These are phyloP conservation scores for Angophora floribunda DNA, from an alignment of 345 rosid species.

Conservation along the genomic window DNA sequence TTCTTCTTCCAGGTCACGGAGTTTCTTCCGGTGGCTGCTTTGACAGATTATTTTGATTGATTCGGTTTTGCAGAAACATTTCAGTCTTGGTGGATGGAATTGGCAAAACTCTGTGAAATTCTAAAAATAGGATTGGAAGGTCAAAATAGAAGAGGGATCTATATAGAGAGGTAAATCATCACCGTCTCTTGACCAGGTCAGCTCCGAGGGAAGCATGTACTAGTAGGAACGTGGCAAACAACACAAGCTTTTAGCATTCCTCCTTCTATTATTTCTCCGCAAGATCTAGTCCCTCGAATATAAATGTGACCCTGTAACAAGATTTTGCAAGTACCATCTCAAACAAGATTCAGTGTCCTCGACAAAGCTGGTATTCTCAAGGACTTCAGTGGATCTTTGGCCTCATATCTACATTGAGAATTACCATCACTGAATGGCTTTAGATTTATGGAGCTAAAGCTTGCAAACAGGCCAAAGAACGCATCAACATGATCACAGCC, in stretches of 20 bases:
- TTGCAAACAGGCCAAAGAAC: neutral
- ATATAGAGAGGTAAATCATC: neutral
- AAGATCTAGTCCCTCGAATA: neutral
- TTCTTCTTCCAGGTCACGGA: neutral
- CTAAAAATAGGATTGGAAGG: neutral
- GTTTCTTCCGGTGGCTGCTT: neutral
- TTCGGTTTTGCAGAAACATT: neutral
- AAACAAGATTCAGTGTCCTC: neutral
- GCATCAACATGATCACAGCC: neutral
- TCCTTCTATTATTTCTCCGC: neutral
- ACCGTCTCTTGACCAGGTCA: constrained; percentile 2
- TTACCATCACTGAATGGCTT: neutral
- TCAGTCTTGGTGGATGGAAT: neutral
- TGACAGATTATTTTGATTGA: neutral
- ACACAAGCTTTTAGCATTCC: neutral
- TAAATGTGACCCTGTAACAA: neutral
- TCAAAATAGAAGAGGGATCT: neutral
- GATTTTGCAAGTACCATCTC: neutral
- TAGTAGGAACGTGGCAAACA: neutral
- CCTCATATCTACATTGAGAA: neutral
- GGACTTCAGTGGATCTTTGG: neutral
- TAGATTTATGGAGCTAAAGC: neutral
- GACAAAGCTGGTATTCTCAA: neutral
- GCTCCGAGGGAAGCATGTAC: neutral
- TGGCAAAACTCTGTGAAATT: neutral